Evolutionary conservation across 495 filamentous ascomycete species (phyloP).

Genomic region (Neurospora sp.): DNA sequence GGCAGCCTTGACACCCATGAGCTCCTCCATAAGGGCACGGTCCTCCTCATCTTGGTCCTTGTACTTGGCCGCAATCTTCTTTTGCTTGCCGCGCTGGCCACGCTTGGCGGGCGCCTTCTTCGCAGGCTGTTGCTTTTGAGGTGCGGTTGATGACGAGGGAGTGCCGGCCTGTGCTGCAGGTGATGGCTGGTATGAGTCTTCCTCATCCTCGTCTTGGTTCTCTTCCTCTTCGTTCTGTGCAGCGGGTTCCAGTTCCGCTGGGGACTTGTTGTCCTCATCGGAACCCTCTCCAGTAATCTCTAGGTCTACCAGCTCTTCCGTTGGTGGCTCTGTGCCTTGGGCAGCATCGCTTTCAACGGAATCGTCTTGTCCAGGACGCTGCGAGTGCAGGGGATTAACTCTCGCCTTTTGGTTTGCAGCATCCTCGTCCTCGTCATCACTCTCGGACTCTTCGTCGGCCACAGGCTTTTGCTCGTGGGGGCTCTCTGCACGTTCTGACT

Average conservation of each 20-base stretch:
- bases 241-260: constrained; percentile 1
- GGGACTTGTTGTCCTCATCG: background rate
- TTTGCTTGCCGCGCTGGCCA: constrained; percentile 75
- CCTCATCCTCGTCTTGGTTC: constrained; percentile 11
- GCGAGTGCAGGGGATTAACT: constrained; percentile 36
- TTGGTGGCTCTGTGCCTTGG: constrained; percentile 4
- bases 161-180: background rate
- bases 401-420: constrained; percentile 23
- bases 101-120: constrained; percentile 46
- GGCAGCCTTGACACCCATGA: constrained; percentile 64
- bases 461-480: constrained; percentile 4
- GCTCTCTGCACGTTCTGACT: background rate
- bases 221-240: constrained; percentile 9
- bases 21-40: constrained; percentile 64
- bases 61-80: constrained; percentile 84
- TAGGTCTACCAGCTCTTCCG: constrained; percentile 22
- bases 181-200: constrained; percentile 4
- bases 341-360: constrained; percentile 10
- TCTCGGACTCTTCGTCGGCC: constrained; percentile 22
- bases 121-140: constrained; percentile 7
- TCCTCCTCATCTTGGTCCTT: constrained; percentile 93
- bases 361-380: constrained; percentile 17
- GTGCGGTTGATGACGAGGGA: background rate
- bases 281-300: background rate
- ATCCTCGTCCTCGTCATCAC: constrained; percentile 24